phyloP scores from a whole-genome alignment of 192 early-diverging fungal genomes.

The Lunasporangiospora selenospora region DNA sequence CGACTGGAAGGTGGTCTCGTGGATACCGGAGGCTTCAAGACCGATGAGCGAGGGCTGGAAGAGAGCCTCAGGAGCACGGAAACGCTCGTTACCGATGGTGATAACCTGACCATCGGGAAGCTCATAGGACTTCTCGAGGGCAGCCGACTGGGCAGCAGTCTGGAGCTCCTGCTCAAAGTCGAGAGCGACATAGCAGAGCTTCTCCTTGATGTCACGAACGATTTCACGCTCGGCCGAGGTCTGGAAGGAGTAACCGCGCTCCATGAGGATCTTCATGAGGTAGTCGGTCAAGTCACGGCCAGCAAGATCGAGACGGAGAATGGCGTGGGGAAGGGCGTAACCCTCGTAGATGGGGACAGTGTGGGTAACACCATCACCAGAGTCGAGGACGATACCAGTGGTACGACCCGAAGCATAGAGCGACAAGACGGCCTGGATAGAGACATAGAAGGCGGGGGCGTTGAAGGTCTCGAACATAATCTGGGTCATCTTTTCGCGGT shows the following conservation, averaged over 20 bases:
- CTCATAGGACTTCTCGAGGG: conserved; percentile 97
- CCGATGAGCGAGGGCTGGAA: conserved; percentile 97
- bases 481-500: conserved; percentile 99
- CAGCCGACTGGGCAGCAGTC: conserved; percentile 89
- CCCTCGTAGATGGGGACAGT: conserved; percentile 99
- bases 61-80: conserved; percentile 96
- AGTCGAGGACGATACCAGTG: conserved; percentile 98
- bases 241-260: conserved; percentile 96
- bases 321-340: conserved; percentile 94
- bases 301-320: conserved; percentile 95
- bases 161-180: conserved; percentile 99
- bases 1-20: conserved; percentile 96
- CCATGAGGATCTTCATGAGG: conserved; percentile 92
- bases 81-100: conserved; percentile 98
- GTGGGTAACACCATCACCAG: conserved; percentile 98
- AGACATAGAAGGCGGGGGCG: conserved; percentile 96
- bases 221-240: conserved; percentile 98
- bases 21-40: conserved; percentile 91
- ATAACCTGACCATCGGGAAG: conserved; percentile 99
- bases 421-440: conserved; percentile 94
- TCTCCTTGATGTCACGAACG: conserved; percentile 99
- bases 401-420: conserved; percentile 97
- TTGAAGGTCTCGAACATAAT: conserved; percentile 99
- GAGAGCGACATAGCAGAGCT: conserved; percentile 97
- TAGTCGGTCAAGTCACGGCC: conserved; percentile 97